phyloP scores from a whole-genome alignment of 2,329 filamentous ascomycete genomes.

The Aspergillus latus region DNA sequence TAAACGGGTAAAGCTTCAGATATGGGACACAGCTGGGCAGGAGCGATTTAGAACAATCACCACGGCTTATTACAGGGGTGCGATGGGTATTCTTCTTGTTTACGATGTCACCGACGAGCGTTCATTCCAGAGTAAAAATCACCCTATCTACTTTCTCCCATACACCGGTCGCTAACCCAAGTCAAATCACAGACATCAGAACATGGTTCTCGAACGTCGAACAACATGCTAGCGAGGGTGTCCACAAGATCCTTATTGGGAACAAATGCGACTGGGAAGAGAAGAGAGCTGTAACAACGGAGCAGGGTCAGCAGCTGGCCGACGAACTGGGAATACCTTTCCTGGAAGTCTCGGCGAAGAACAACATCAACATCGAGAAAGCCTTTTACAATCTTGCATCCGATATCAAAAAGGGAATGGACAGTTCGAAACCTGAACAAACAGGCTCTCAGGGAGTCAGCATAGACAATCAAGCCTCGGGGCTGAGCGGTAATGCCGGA shows the following conservation, averaged over 20 bases:
- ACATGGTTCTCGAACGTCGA: conserved; percentile 99
- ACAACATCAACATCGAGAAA: conserved; percentile 99
- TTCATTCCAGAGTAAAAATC: conserved; percentile 82
- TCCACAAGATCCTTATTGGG: conserved; percentile 99
- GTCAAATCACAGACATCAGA: conserved; percentile 72
- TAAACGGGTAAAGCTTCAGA: conserved; percentile 98
- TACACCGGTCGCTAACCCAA: conserved; percentile 15
- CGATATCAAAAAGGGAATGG: conserved; percentile 99
- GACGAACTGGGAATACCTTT: conserved; percentile 97
- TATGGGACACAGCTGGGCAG: conserved; percentile 98
- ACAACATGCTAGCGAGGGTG: conserved; percentile 95
- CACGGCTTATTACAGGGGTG: conserved; percentile 95
- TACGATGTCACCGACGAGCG: conserved; percentile 98
- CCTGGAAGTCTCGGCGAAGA: conserved; percentile 97
- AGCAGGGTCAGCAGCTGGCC: conserved; percentile 88
- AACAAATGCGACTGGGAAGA: conserved; percentile 99
- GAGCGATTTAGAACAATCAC: conserved; percentile 99
- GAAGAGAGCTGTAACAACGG: conserved; percentile 90
- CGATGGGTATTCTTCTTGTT: conserved; percentile 95
- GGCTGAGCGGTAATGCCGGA: conserved; percentile 50
- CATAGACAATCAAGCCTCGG: conserved; percentile 63
- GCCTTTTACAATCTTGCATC: conserved; percentile 93
- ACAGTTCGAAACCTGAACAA: conserved; percentile 78
- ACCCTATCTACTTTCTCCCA: not conserved
- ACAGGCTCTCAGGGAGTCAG: conserved; percentile 62